These are phyloP conservation scores for Rhizophagus clarus DNA, from an alignment of 192 early-diverging fungal genomes.

Conservation along the genomic window DNA sequence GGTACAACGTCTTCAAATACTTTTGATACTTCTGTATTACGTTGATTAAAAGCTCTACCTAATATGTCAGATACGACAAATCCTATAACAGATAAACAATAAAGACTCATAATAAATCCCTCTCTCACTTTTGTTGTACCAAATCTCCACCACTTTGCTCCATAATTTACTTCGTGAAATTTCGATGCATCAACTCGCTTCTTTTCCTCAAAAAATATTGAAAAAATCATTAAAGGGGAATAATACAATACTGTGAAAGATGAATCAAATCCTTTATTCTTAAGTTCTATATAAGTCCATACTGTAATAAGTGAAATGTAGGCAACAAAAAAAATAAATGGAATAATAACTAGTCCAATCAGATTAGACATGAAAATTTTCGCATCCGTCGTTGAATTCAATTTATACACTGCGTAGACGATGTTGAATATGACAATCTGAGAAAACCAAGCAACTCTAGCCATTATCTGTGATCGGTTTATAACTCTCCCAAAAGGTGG, in stretches of 20 bases:
- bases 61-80: constrained; percentile 28
- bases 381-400: not conserved
- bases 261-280: constrained; percentile 27
- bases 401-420: constrained; percentile 26
- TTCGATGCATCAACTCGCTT: constrained; percentile 30
- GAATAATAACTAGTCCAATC: constrained; percentile 24
- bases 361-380: not conserved
- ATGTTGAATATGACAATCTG: constrained; percentile 22
- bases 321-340: constrained; percentile 1
- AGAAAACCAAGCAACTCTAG: constrained; percentile 26
- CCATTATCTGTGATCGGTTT: constrained; percentile 24
- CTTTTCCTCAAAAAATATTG: constrained; percentile 32
- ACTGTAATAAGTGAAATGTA: constrained; percentile 25
- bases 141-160: constrained; percentile 32
- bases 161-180: constrained; percentile 35
- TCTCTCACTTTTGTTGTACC: constrained; percentile 21
- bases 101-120: constrained; percentile 20
- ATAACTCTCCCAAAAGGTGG: constrained; percentile 22
- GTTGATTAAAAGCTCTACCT: constrained; percentile 10
- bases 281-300: constrained; percentile 26
- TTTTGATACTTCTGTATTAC: constrained; percentile 23
- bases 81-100: constrained; percentile 23
- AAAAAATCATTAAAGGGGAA: constrained; percentile 32
- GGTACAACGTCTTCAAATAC: constrained; percentile 32
- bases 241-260: constrained; percentile 29